These are phyloP conservation scores for Eutrema heterophyllum DNA, from an alignment of 345 rosid genomes.

Conservation along the genomic window DNA sequence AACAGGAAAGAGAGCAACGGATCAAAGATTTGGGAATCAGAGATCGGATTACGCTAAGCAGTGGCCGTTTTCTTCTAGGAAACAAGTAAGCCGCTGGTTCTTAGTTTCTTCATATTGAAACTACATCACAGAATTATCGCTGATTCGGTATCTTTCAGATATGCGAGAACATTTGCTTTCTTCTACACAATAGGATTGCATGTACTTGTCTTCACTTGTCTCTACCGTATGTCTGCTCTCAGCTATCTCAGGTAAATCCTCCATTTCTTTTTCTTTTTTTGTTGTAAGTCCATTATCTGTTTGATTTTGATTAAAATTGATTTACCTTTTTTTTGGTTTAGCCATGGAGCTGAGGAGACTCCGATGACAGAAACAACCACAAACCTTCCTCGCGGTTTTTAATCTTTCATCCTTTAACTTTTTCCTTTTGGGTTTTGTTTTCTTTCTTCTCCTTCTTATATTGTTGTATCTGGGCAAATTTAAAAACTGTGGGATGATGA, in stretches of 20 bases:
- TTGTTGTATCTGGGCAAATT: constrained; percentile 6
- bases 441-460: constrained; percentile 1
- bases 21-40: constrained; percentile 94
- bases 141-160: constrained; percentile 38
- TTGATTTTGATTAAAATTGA: not conserved
- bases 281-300: not conserved
- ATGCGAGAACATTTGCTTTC: constrained; percentile 87
- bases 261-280: not conserved
- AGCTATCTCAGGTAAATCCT: constrained; percentile 70
- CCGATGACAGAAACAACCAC: constrained; percentile 40
- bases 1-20: constrained; percentile 93
- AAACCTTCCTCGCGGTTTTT: constrained; percentile 70
- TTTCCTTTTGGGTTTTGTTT: not conserved
- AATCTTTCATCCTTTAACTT: constrained; percentile 16
- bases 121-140: not conserved
- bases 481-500: not conserved
- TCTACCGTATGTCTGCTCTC: constrained; percentile 91
- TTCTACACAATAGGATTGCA: constrained; percentile 92
- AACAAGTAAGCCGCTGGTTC: constrained; percentile 59
- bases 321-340: constrained; percentile 19
- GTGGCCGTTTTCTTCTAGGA: constrained; percentile 90
- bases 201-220: constrained; percentile 84
- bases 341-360: constrained; percentile 70
- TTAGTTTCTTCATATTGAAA: constrained; percentile 1
- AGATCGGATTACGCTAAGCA: constrained; percentile 89